Base-by-base conservation (phyloP, 257 asterid genomes). In the Perilla frutescens region DNA sequence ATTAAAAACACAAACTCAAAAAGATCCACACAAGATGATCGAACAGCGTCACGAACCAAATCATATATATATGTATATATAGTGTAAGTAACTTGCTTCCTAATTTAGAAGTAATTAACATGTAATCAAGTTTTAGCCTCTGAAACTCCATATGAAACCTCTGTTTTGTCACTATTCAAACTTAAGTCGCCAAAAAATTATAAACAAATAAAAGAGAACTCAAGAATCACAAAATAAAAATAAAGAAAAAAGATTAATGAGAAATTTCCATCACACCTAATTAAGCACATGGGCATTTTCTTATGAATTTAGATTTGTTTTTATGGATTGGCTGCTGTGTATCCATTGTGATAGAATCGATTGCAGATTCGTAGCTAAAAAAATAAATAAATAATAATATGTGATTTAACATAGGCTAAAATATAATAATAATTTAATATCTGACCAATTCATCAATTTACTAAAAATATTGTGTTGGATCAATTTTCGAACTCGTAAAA, bases 141-240 rank as follows among this genome's bases (percentile, higher is more conserved):
- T 45, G 3, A 20, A 58, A 59, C 8, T 34, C 62, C 50, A 62
- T 34, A 4, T 36, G 45, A 62, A 50, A 47, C 55, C 72, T 14
- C 61, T 49, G 62, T 61, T 63, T 54, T 34, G 51, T 64, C 66
- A 26, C 32, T 48, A 32, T 65, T 65, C 50, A 20, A 53, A 31
- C 43, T 47, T 10, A 10, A 64, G 32, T 55, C 61, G 9, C 40
- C 61, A 1, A 55, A 15, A 63, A n/a, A 32, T 29, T 32, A 10
- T 55, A 54, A 65, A 66, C 40, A 66, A 74, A 51, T 40, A 12
- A 12, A 57, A 3, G 10, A 6, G 11, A 12, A 15, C 20, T 49
- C 47, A 49, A 49, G 36, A 34, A 49, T 67, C 36, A 20, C 26
- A 1, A 20, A 20, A 20, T 20, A 20, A 20, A 20, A 20, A 20